Evolutionary conservation across 805 yeast species (phyloP), one percentile per base, ranked within the genome.

Genomic region (Cyberlindnera amylophila): DNA sequence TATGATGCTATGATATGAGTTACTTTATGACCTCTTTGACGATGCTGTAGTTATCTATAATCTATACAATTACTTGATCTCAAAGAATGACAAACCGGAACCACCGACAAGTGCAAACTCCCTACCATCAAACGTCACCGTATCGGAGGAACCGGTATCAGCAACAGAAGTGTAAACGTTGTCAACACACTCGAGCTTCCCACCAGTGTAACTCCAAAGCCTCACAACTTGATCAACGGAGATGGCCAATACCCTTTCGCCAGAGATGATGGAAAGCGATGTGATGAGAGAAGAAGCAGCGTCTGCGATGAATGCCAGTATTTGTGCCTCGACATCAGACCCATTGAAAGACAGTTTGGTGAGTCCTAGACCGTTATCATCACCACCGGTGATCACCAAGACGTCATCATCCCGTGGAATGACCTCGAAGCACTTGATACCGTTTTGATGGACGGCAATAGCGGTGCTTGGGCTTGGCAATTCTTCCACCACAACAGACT

Each of bases 261-360:
- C 49, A 10, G 62, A 56, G 4, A 71, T 47, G 3, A 59, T 30
- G 0, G 69, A 62, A 2, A 88, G 65, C 0, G 86, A 76, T 0
- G 97, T 88, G 29, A 91, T 79, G 0, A 97, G 86, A 0, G 96
- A 83, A 0, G 96, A 77, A 3, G 96, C 96, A 0, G 96, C 96
- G 21, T 65, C 61, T 9, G 66, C 67, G 4, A 65, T 61, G 47
- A 73, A 71, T 1, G 68, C 54, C 0, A 53, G 41, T 0, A 66
- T 56, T 0, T 49, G 46, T 23, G 75, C 2, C 53, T 49, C 6
- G 35, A 36, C 4, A 52, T 41, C 17, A 44, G 42, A 43, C 0
- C 39, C 45, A 8, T 60, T 52, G 8, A 66, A 38, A 1, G 62
- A 44, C 26, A 83, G 49, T 13, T 54, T 45, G 2, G 71, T 62